These are phyloP conservation scores for Rasamsonia emersonii DNA, from an alignment of 2,329 filamentous ascomycete species.

Conservation along the genomic window DNA sequence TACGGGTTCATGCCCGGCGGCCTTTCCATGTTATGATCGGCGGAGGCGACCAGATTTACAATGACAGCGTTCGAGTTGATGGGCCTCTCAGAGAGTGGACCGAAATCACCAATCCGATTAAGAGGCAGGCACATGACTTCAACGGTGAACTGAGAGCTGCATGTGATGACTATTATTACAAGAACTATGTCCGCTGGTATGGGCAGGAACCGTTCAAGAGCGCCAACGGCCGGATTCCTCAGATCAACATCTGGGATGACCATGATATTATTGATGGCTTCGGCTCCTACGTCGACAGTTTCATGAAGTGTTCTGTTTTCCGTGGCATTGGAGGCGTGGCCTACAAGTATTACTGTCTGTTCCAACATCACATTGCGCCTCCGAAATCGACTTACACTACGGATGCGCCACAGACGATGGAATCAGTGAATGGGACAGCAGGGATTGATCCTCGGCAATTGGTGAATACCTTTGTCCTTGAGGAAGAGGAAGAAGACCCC, in stretches of 20 bases:
- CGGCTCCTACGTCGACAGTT: conserved; percentile 57
- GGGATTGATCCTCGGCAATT: conserved; percentile 61
- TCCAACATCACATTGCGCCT: conserved; percentile 72
- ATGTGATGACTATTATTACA: conserved; percentile 55
- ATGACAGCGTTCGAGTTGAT: conserved; percentile 70
- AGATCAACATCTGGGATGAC: conserved; percentile 60
- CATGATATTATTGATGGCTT: conserved; percentile 61
- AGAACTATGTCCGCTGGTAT: conserved; percentile 60
- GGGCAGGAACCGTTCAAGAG: conserved; percentile 54
- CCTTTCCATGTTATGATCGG: conserved; percentile 69
- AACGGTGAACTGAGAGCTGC: conserved; percentile 53
- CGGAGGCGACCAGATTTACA: conserved; percentile 80
- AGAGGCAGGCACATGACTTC: conserved; percentile 53
- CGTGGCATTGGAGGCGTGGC: conserved; percentile 53
- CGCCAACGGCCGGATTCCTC: conserved; percentile 54
- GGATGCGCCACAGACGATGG: conserved; percentile 52
- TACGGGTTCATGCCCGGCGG: conserved; percentile 50
- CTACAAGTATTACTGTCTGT: conserved; percentile 56
- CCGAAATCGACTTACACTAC: conserved; percentile 80
- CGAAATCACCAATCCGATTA: conserved; percentile 51
- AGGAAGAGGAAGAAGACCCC: conserved; percentile 50
- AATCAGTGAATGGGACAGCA: conserved; percentile 40
- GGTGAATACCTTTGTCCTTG: conserved; percentile 63
- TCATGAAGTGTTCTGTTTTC: conserved; percentile 59
- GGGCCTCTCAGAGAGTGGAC: conserved; percentile 67